Evolutionary conservation across 2,329 filamentous ascomycete species (phyloP), one percentile per base, ranked within the genome.

Genomic region (Colletotrichum musicola): DNA sequence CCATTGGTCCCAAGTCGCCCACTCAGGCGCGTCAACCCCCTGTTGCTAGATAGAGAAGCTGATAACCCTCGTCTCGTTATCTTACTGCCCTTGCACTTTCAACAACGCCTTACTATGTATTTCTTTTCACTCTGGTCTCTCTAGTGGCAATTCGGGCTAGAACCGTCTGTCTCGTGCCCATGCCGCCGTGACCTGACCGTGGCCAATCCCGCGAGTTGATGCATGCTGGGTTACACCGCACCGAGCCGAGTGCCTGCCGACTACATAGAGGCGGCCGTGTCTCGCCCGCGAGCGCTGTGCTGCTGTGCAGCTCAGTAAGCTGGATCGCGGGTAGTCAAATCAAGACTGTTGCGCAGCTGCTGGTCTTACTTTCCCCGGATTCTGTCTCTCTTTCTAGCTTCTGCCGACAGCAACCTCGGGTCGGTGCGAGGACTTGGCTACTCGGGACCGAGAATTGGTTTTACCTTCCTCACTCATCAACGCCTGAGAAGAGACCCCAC

Each of bases 41-140:
- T 51, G 30, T 46, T 30, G 14, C 42, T 53, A 4, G 14, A 55
- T 30, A 63, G 49, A 55, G 18, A 59, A 22, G 50, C 55, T 38
- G 44, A 61, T 65, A 66, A 61, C 30, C 50, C 35, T 69, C 35
- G n/a, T 30, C 50, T 46, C 22, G 55, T 69, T 69, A 69, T 62
- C 25, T 16, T 25, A 42, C 18, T 49, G n/a, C 44, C 35, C 35
- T 14, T 51, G 6, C 6, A 49, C 3, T 49, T n/a, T 25, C 22
- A 25, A 25, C 49, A 13, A 27, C 13, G 18, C 4, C 46, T 49
- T 20, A n/a, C n/a, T n/a, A n/a, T n/a, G n/a, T n/a, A 25, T 49
- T 18, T 12, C 4, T 4, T 25, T 25, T 25, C 22, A 2, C 22
- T 25, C 4, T 53, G 42, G 35, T 44, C n/a, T 44, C 42, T 12